Conservation (phyloP, 2,329 filamentous ascomycete genomes). For the Coniella lustricola region DNA sequence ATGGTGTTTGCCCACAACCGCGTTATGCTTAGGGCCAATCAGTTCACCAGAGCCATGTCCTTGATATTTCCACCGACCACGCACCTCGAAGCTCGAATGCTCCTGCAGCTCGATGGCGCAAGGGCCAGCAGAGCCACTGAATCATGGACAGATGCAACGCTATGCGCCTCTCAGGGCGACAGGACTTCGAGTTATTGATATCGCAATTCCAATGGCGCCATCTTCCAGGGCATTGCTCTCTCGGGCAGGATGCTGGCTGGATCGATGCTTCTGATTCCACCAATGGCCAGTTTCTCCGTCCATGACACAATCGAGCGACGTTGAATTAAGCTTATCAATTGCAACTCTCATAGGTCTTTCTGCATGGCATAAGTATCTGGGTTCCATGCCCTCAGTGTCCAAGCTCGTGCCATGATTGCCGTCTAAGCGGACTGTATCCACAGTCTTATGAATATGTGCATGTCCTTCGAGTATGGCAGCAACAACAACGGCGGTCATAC, state of each 20-base stretch:
- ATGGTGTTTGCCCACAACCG: too few relatives aligned
- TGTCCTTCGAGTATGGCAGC: too few relatives aligned
- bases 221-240: background rate
- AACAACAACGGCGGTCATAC: too few relatives aligned
- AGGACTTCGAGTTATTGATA: background rate
- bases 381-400: too few relatives aligned
- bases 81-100: background rate
- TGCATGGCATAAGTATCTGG: too few relatives aligned
- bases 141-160: conserved; percentile 2
- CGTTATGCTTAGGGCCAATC: too few relatives aligned
- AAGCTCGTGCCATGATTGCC: too few relatives aligned
- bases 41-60: too few relatives aligned
- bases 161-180: background rate
- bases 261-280: background rate
- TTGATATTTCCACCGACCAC: background rate
- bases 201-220: conserved; percentile 11
- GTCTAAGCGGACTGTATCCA: too few relatives aligned
- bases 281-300: background rate
- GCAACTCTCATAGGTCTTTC: too few relatives aligned
- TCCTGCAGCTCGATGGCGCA: background rate
- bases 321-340: background rate
- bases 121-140: background rate
- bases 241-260: background rate
- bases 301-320: background rate
- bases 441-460: too few relatives aligned